Evolutionary conservation across 768 basidiomycete species (phyloP).

Genomic region (Asterophora parasitica): DNA sequence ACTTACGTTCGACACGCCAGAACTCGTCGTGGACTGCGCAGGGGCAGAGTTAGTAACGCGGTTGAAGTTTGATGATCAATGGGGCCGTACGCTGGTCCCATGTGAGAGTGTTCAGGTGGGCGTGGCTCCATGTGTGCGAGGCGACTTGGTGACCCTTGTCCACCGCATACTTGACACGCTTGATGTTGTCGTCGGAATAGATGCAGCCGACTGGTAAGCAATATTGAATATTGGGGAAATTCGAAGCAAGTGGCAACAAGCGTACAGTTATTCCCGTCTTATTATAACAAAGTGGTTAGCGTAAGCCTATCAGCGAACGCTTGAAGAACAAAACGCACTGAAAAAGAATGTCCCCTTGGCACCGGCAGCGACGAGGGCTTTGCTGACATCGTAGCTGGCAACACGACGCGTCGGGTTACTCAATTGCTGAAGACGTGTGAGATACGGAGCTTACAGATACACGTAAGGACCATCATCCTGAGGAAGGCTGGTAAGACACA

Average conservation of each 20-base stretch:
- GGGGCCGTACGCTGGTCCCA: conserved; percentile 27
- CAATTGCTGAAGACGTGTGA: neutral
- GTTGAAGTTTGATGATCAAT: neutral
- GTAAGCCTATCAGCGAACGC: neutral
- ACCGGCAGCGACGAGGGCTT: conserved; percentile 25
- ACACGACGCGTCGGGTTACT: neutral
- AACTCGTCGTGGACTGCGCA: conserved; percentile 29
- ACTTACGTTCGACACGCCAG: conserved; percentile 31
- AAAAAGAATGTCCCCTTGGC: conserved; percentile 37
- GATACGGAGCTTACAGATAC: conserved; percentile 9
- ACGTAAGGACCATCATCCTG: conserved; percentile 20
- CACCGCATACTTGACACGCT: conserved; percentile 32
- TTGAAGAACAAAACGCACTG: neutral
- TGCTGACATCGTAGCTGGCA: conserved; percentile 19
- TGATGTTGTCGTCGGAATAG: conserved; percentile 23
- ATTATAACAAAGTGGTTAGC: conserved; percentile 1
- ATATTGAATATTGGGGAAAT: neutral
- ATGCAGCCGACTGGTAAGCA: conserved; percentile 31
- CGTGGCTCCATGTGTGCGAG: conserved; percentile 43
- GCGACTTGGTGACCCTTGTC: conserved; percentile 37
- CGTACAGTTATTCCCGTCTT: conserved; percentile 36
- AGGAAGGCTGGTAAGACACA: neutral
- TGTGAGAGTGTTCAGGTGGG: conserved; percentile 26
- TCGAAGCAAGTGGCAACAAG: neutral
- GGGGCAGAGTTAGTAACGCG: neutral